phyloP scores from a whole-genome alignment of 441 rosid species.

The Mallotus repandus region DNA sequence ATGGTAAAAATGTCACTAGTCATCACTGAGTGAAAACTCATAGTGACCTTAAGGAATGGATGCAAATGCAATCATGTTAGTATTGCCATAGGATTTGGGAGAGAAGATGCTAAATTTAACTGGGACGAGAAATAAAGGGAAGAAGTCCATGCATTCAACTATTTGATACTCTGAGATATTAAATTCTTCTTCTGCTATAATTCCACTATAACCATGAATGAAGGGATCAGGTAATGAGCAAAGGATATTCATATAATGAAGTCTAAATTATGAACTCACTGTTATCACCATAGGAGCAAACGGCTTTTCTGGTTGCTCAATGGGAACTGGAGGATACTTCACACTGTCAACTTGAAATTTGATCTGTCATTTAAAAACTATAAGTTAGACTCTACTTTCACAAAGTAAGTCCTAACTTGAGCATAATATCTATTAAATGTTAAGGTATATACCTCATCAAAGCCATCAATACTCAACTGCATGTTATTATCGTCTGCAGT shows the following conservation, averaged over 20 bases:
- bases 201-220: not conserved
- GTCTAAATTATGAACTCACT: slow-evolving; percentile 46
- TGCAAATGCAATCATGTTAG: not conserved
- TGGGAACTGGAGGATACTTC: slow-evolving; percentile 62
- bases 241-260: slow-evolving; percentile 9
- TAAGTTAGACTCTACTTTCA: slow-evolving; percentile 10
- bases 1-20: not conserved
- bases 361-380: slow-evolving; percentile 47
- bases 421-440: not conserved
- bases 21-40: no score
- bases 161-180: not conserved
- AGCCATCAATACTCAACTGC: slow-evolving; percentile 52
- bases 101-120: not conserved
- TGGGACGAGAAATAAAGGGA: not conserved
- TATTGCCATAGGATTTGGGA: not conserved
- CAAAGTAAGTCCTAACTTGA: not conserved
- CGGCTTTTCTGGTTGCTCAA: slow-evolving; percentile 66
- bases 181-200: not conserved
- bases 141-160: not conserved
- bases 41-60: not conserved
- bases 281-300: slow-evolving; percentile 85
- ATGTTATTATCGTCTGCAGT: slow-evolving; percentile 5
- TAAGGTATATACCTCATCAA: slow-evolving; percentile 47
- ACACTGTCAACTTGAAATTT: slow-evolving; percentile 65
- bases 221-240: not conserved